Evolutionary conservation across 352 stramenopile genomes (phyloP).

Genomic region (Globisporangium irregulare): DNA sequence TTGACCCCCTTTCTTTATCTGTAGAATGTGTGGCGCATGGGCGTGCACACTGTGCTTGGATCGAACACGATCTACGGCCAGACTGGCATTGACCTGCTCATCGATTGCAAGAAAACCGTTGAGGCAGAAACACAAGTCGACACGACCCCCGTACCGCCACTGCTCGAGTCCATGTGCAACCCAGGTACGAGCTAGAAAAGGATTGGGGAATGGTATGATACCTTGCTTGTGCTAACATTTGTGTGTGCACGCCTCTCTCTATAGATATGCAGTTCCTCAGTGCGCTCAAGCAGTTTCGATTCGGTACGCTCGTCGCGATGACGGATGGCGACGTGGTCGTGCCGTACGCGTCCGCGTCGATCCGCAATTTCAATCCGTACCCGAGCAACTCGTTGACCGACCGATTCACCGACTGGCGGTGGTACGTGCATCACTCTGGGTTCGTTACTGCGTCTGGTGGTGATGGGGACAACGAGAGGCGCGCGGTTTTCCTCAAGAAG

Average conservation of each 20-base stretch:
- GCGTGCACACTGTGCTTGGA: constrained; percentile 65
- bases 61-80: constrained; percentile 67
- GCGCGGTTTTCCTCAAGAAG: constrained; percentile 27
- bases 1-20: neutral
- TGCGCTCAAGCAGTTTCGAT: constrained; percentile 50
- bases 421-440: constrained; percentile 67
- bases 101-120: constrained; percentile 33
- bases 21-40: constrained; percentile 67
- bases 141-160: constrained; percentile 16
- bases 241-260: neutral
- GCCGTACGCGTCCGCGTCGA: constrained; percentile 66
- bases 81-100: constrained; percentile 70
- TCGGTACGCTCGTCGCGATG: constrained; percentile 72
- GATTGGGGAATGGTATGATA: neutral
- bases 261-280: constrained; percentile 47
- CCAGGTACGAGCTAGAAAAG: constrained; percentile 22
- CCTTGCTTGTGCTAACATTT: neutral
- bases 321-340: constrained; percentile 75
- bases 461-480: neutral
- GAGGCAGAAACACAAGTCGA: constrained; percentile 16
- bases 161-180: constrained; percentile 69
- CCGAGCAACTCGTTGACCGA: constrained; percentile 47
- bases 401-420: constrained; percentile 59
- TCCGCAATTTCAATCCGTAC: constrained; percentile 72
- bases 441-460: constrained; percentile 25